Evolutionary conservation across 768 basidiomycete species (phyloP).

Genomic region (Neoboletus magnificus): DNA sequence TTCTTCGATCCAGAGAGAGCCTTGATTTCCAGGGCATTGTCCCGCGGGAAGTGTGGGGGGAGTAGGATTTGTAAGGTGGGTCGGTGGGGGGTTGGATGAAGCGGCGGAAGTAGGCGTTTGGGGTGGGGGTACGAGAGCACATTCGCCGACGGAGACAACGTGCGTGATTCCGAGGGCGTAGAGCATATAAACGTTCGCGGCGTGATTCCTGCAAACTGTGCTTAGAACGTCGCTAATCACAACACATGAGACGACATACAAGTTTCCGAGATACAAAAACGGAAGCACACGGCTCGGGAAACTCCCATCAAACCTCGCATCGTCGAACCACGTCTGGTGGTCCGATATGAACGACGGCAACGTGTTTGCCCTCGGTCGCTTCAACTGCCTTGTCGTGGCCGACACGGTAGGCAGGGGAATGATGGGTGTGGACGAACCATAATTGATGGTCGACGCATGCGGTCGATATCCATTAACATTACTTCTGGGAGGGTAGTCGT

Average conservation of each 20-base stretch:
- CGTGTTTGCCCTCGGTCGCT: conserved; percentile 68
- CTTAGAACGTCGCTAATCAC: background rate
- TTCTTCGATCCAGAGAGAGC: conserved; percentile 86
- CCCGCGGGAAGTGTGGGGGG: conserved; percentile 36
- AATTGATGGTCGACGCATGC: conserved; percentile 19
- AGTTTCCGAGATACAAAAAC: conserved; percentile 90
- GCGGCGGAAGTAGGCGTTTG: conserved; percentile 29
- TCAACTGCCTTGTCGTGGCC: conserved; percentile 22
- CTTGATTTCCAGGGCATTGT: conserved; percentile 51
- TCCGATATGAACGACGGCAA: conserved; percentile 63
- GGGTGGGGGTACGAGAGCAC: conserved; percentile 80
- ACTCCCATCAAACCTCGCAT: conserved; percentile 89
- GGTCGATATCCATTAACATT: conserved; percentile 20
- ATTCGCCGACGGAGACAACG: conserved; percentile 96
- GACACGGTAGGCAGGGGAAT: conserved; percentile 2
- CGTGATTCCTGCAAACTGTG: conserved; percentile 71
- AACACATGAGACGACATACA: conserved; percentile 53
- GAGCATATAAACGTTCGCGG: conserved; percentile 92
- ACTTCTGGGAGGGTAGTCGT: conserved; percentile 12
- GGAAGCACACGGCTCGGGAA: conserved; percentile 93
- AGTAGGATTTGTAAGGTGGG: conserved; percentile 2
- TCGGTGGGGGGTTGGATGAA: background rate
- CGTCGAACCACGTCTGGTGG: conserved; percentile 94
- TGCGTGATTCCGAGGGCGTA: conserved; percentile 95
- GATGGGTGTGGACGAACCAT: conserved; percentile 15